Base-by-base conservation (phyloP, 2,329 filamentous ascomycete genomes). In the Plenodomus biglobosus region DNA sequence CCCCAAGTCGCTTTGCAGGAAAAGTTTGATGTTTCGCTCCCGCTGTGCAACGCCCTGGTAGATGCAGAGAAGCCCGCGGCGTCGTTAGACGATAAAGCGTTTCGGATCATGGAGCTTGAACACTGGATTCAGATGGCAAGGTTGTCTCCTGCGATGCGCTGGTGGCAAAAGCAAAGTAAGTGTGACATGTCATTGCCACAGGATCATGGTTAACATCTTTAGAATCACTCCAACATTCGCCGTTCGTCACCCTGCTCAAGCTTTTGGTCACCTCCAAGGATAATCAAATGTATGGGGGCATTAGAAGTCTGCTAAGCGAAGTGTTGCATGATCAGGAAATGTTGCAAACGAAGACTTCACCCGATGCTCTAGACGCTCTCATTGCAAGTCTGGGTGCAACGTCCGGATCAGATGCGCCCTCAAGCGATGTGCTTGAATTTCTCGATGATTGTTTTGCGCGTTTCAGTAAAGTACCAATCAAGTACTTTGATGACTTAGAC, bases 1-100 rank as follows among this genome's bases (percentile, higher is more conserved):
- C 92, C 94, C 1, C 85, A 89, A 50, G 77, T 89, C 19, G 90
- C 91, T 1, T 78, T 95, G 13, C 85, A 87, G 55, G 87, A 91
- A 59, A 94, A 88, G 56, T 94, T 96, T 62, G 94, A 97, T 64
- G 86, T 95, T 3, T 94, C 92, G 0, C 76, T 87, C 0, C 80
- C 87, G 17, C 78, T 99, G 15, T 84, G 86, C 7, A 82, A 84
- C 49, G 81, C 85, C 1, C 75, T 97, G 38, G 78, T 81, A 46
- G 78, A 79, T 24, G 71, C 90, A 8, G 82, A 87, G 37, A 65
- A 65, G 36, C 46, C 54, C 15, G 57, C 56, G 8, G 55, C 58
- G 8, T 52, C 61, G 11, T 71, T 79, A 13, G 75, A 78, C 15
- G 71, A 76, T 2, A 76, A 80, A 36, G 77, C 82, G 39, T 75